A percentile compares a stretch with the other conserved stretches of the same genome.
Evolutionary conservation across 306 rosid genomes (phyloP).

Genomic region (Chamaecrista fasciculata): DNA sequence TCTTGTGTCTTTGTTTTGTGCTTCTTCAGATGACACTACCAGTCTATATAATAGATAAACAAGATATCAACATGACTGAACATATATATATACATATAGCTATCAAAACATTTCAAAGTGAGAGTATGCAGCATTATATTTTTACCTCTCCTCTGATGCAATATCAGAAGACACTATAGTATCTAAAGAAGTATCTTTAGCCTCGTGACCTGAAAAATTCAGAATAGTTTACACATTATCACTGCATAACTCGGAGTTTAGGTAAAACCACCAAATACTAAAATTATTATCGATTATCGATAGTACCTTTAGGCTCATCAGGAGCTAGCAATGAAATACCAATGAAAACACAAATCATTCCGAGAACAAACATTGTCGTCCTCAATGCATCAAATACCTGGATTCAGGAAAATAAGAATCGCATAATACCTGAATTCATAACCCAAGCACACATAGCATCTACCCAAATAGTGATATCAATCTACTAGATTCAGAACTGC

Average conservation of each 20-base stretch:
- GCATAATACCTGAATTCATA: constrained; percentile 29
- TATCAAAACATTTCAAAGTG: neutral
- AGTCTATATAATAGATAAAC: constrained; percentile 44
- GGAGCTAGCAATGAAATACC: constrained; percentile 98
- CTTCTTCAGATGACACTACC: constrained; percentile 57
- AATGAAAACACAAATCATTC: constrained; percentile 81
- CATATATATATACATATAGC: neutral
- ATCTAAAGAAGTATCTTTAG: constrained; percentile 61
- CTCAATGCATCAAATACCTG: constrained; percentile 91
- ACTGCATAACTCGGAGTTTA: constrained; percentile 10
- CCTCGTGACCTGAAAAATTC: constrained; percentile 59
- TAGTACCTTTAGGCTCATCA: constrained; percentile 85
- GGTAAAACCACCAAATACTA: constrained; percentile 2
- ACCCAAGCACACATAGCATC: constrained; percentile 9
- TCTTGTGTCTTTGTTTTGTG: constrained; percentile 49
- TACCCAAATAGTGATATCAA: neutral
- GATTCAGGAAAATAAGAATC: constrained; percentile 32
- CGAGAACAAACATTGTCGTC: constrained; percentile 92
- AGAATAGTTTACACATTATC: constrained; percentile 30
- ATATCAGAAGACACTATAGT: constrained; percentile 56
- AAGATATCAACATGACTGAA: constrained; percentile 14
- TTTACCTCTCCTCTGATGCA: constrained; percentile 61
- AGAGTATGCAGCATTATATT: no score
- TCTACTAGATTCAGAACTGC: neutral
- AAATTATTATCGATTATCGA: no score